phyloP scores from a whole-genome alignment of 2,329 filamentous ascomycete species.

The Fusarium cyanostomum region DNA sequence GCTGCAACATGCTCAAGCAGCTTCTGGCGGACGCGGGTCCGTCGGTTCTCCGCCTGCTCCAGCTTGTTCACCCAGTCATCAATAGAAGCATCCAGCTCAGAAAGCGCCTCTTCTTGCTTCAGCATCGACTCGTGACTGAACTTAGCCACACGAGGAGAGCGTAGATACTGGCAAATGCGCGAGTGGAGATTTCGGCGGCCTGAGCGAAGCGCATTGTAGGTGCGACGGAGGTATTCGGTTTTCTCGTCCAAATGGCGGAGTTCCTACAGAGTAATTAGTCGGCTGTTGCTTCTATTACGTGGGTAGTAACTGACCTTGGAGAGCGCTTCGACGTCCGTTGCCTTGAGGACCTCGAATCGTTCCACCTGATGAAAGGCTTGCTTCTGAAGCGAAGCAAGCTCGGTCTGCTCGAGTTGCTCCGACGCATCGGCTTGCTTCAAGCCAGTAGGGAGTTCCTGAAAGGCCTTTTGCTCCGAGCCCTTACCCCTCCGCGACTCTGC shows the following conservation, averaged over 20 bases:
- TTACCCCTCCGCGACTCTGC: conserved; percentile 56
- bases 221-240: conserved; percentile 80
- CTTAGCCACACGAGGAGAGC: conserved; percentile 73
- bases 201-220: conserved; percentile 77
- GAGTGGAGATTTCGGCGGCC: conserved; percentile 80
- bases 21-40: conserved; percentile 79
- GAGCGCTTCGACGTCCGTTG: conserved; percentile 70
- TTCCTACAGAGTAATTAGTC: conserved; percentile 59
- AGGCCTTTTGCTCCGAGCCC: conserved; percentile 65
- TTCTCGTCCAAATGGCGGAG: conserved; percentile 80
- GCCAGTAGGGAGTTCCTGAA: conserved; percentile 69
- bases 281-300: neutral
- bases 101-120: conserved; percentile 81
- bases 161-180: conserved; percentile 80
- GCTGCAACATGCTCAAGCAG: conserved; percentile 83
- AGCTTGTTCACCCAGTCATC: conserved; percentile 84
- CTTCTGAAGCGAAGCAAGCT: conserved; percentile 62
- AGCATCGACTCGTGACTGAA: conserved; percentile 80
- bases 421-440: conserved; percentile 63
- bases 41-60: conserved; percentile 81
- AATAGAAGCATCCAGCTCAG: conserved; percentile 79
- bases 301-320: conserved; percentile 61
- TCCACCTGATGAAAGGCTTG: conserved; percentile 71
- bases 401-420: conserved; percentile 56
- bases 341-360: conserved; percentile 71